Conservation (phyloP, 768 basidiomycete species). For the Vararia minispora region DNA sequence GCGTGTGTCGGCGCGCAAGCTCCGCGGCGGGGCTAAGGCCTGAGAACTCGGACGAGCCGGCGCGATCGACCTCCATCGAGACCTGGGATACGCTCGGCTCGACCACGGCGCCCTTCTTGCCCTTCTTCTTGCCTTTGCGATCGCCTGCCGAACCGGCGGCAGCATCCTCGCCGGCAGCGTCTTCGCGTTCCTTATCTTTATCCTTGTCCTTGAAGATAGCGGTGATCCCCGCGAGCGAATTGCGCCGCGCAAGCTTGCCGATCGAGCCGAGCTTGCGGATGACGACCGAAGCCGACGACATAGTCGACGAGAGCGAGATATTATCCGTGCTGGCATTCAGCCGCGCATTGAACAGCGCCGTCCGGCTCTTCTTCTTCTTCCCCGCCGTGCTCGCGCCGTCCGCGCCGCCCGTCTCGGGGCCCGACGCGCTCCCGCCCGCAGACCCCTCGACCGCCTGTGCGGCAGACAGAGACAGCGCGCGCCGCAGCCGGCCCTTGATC, state of each 20-base stretch:
- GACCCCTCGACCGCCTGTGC: conserved; percentile 44
- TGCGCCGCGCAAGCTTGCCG: conserved; percentile 80
- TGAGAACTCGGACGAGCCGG: conserved; percentile 52
- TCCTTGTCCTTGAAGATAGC: conserved; percentile 87
- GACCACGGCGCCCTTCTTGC: conserved; percentile 53
- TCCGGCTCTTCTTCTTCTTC: conserved; percentile 56
- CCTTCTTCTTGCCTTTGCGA: conserved; percentile 39
- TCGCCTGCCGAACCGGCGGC: no score
- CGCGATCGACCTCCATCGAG: conserved; percentile 74
- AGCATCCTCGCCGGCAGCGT: conserved; percentile 14
- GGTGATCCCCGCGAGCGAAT: conserved; percentile 85
- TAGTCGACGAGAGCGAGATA: conserved; percentile 90
- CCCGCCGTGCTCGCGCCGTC: conserved; percentile 20
- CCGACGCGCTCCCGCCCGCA: conserved; percentile 19
- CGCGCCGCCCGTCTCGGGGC: conserved; percentile 14
- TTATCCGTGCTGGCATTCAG: conserved; percentile 88
- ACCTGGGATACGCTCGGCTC: conserved; percentile 71
- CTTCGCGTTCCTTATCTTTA: conserved; percentile 37
- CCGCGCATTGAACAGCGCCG: conserved; percentile 76
- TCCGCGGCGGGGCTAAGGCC: conserved; percentile 87
- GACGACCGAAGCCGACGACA: conserved; percentile 91
- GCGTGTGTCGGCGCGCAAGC: conserved; percentile 82
- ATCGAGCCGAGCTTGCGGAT: conserved; percentile 90
- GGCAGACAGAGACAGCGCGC: conserved; percentile 61
- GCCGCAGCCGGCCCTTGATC: conserved; percentile 65